Base-by-base conservation (phyloP, 169 alveolate genomes). In the Sarcocystis neurona region DNA sequence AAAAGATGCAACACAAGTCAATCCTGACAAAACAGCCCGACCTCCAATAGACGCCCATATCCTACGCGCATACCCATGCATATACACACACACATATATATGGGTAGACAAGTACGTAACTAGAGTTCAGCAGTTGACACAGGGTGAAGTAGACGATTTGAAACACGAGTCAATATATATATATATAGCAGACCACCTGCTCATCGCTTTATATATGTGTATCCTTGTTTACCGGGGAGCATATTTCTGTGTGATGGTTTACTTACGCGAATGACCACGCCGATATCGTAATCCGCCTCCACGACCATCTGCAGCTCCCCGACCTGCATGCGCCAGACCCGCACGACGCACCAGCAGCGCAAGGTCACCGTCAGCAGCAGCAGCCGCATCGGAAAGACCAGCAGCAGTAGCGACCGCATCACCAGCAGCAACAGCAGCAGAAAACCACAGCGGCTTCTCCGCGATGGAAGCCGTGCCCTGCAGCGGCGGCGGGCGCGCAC, bases 281-380 rank as follows among this genome's bases (percentile, higher is more conserved):
- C 91, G 58, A 72, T 72, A 41, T 87, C 79, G 84, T 78, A 87
- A 87, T 87, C 91, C 10, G 88, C 88, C 91, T 87, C 91, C 37
- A 87, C 91, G 75, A 85, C 48, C 84, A 85, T 68, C 90, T 85
- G 84, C 56, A 85, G 50, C 84, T 85, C 90, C 48, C 70, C 90
- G 34, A 85, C 70, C 77, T 66, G 60, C 63, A 46, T 43, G 39
- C n/a, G 41, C 37, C 34, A 39, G 63, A 39, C 56, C 34, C 18
- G 66, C 30, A 8, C 30, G 75, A 5, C 30, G 27, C 60, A 15
- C 60, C 6, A 48, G 60, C 60, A 6, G 15, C 60, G 60, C 6
- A 15, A 48, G 60, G 15, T 48, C 27, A 48, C 60, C 27, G 27
- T 48, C 60, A 6, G n/a, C n/a, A n/a, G n/a, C n/a, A n/a, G n/a